phyloP scores from a whole-genome alignment of 2,329 filamentous ascomycete species.

The Fusarium tanahbumbuense region DNA sequence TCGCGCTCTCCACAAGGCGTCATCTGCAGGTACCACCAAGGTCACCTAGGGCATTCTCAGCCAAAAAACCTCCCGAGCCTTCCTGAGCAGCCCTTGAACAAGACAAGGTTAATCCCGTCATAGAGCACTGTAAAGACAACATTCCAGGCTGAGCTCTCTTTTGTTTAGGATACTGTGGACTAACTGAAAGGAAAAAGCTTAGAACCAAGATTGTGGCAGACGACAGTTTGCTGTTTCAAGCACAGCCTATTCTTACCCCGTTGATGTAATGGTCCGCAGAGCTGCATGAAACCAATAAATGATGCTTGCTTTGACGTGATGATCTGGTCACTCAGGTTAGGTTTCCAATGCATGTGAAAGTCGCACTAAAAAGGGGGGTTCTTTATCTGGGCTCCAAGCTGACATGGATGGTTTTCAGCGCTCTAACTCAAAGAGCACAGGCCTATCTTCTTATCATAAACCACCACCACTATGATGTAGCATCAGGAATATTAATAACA shows the following conservation, averaged over 20 bases:
- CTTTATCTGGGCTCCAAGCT: conserved; percentile 22
- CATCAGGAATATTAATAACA: conserved; percentile 7
- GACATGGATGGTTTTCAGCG: conserved; percentile 4
- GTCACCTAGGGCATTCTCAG: conserved; percentile 22
- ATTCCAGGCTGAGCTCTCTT: conserved; percentile 21
- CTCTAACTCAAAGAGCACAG: conserved; percentile 28
- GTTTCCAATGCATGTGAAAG: conserved; percentile 47
- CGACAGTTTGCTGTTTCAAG: conserved; percentile 24
- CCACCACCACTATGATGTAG: conserved; percentile 13
- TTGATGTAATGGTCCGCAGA: conserved; percentile 12
- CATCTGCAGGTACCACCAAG: conserved; percentile 29
- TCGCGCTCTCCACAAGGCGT: background rate
- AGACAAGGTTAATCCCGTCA: conserved; percentile 34
- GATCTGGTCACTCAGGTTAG: conserved; percentile 41
- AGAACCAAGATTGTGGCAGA: conserved; percentile 12
- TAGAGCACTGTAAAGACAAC: conserved; percentile 34
- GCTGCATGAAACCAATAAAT: conserved; percentile 36
- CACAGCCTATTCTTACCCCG: background rate
- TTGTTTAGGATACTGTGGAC: background rate
- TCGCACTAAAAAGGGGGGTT: conserved; percentile 45
- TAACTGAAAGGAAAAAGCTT: background rate
- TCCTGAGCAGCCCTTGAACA: conserved; percentile 16
- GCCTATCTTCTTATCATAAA: conserved; percentile 29
- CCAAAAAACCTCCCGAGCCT: conserved; percentile 1
- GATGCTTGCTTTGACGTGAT: conserved; percentile 47